phyloP scores from a whole-genome alignment of 768 basidiomycete genomes.

The Termitomyces sp. region DNA sequence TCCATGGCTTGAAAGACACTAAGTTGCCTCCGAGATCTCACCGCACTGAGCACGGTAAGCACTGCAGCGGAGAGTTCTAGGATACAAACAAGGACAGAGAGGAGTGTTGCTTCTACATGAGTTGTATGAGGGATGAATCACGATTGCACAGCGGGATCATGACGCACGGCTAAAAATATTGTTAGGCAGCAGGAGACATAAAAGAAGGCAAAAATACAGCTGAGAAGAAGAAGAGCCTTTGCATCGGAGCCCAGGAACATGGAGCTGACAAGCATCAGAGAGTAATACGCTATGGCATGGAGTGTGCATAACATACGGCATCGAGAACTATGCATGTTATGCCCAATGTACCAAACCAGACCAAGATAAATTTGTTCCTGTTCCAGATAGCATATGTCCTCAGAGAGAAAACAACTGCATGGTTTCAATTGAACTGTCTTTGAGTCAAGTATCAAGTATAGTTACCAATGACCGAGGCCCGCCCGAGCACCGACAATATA shows the following conservation, averaged over 20 bases:
- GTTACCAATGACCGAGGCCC: constrained; percentile 15
- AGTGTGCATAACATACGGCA: background rate
- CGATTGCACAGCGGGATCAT: background rate
- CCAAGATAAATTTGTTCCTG: constrained; percentile 7
- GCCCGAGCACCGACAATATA: constrained; percentile 7
- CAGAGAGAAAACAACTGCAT: constrained; percentile 13
- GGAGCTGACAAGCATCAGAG: constrained; percentile 4
- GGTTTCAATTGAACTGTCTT: background rate
- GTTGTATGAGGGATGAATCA: background rate
- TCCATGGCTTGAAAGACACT: background rate
- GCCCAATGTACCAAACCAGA: constrained; percentile 9
- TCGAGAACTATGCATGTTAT: constrained; percentile 8
- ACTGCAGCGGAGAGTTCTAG: constrained; percentile 9
- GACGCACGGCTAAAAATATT: constrained; percentile 2
- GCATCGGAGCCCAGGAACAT: constrained; percentile 11
- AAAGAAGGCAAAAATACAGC: background rate
- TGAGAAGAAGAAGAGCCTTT: constrained; percentile 8
- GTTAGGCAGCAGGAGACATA: background rate
- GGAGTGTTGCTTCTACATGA: constrained; percentile 8
- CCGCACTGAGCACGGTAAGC: constrained; percentile 7
- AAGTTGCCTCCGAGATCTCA: background rate
- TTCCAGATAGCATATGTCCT: constrained; percentile 17
- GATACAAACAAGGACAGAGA: constrained; percentile 9
- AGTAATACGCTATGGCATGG: too few relatives aligned
- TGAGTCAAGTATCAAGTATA: background rate